Conservation (phyloP, 116 monocot species). For the Posidonia oceanica region DNA sequence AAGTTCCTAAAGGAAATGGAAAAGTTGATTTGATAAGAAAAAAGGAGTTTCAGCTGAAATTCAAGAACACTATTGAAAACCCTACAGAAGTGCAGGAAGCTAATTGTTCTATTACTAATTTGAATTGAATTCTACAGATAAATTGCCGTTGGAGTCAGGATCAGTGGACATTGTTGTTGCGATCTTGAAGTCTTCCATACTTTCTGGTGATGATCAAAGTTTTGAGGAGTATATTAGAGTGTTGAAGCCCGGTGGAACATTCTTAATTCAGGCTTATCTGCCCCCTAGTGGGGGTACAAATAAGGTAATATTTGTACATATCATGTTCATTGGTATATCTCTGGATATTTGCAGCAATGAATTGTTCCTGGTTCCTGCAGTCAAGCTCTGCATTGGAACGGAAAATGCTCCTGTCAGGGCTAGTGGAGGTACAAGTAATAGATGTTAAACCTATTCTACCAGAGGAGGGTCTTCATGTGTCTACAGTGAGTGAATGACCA, state of each 20-base stretch:
- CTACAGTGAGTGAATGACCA: slow-evolving; percentile 18
- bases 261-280: slow-evolving; percentile 28
- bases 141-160: slow-evolving; percentile 19
- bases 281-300: slow-evolving; percentile 3
- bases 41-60: too few species aligned
- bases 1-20: neutral
- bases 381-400: slow-evolving; percentile 13
- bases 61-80: too few species aligned
- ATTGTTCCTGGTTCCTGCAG: slow-evolving; percentile 10
- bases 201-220: slow-evolving; percentile 20
- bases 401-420: slow-evolving; percentile 34
- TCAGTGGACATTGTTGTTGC: slow-evolving; percentile 39
- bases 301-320: slow-evolving; percentile 22
- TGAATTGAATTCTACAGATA: slow-evolving; percentile 14
- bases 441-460: slow-evolving; percentile 15
- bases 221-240: slow-evolving; percentile 51
- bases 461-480: neutral
- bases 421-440: slow-evolving; percentile 25
- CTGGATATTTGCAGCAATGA: neutral
- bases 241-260: slow-evolving; percentile 54
- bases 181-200: slow-evolving; percentile 13
- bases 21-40: too few species aligned
- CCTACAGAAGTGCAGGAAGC: too few species aligned
- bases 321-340: too few species aligned
- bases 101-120: neutral